A percentile compares a stretch with the other conserved stretches of the same genome.
These are phyloP conservation scores for Metarhizium rileyi DNA, from an alignment of 2,329 filamentous ascomycete species.

Conservation along the genomic window DNA sequence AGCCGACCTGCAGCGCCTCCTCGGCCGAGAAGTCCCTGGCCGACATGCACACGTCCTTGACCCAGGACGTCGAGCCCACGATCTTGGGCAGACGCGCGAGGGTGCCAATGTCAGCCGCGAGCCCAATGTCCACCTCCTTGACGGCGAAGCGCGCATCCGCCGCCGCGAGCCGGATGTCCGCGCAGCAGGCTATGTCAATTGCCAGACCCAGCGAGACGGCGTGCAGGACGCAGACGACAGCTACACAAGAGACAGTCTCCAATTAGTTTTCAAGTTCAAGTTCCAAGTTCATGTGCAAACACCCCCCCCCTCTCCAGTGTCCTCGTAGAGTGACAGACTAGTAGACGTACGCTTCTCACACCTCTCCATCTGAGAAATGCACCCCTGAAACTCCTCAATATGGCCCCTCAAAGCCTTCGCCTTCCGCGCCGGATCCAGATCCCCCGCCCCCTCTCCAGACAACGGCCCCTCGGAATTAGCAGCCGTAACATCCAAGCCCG, in stretches of 20 bases:
- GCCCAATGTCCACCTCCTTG: slow-evolving; percentile 74
- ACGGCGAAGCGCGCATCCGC: slow-evolving; percentile 54
- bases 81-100: slow-evolving; percentile 63
- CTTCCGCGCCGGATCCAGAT: slow-evolving; percentile 52
- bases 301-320: slow-evolving; percentile 20
- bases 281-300: neutral
- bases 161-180: slow-evolving; percentile 60
- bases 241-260: slow-evolving; percentile 25
- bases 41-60: slow-evolving; percentile 67
- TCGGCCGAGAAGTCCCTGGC: slow-evolving; percentile 59
- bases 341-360: slow-evolving; percentile 67
- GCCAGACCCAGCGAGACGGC: slow-evolving; percentile 69
- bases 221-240: slow-evolving; percentile 74
- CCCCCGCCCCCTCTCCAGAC: slow-evolving; percentile 17
- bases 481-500: slow-evolving; percentile 74
- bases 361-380: slow-evolving; percentile 65
- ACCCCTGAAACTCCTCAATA: slow-evolving; percentile 71
- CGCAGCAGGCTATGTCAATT: slow-evolving; percentile 61
- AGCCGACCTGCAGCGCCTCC: slow-evolving; percentile 61
- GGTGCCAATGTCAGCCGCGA: slow-evolving; percentile 72
- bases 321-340: neutral
- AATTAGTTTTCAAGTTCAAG: neutral
- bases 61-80: slow-evolving; percentile 62
- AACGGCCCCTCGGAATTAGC: slow-evolving; percentile 45
- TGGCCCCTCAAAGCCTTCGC: slow-evolving; percentile 54